These are phyloP conservation scores for Sordaria brevicollis DNA, from an alignment of 495 filamentous ascomycete species.

Conservation along the genomic window DNA sequence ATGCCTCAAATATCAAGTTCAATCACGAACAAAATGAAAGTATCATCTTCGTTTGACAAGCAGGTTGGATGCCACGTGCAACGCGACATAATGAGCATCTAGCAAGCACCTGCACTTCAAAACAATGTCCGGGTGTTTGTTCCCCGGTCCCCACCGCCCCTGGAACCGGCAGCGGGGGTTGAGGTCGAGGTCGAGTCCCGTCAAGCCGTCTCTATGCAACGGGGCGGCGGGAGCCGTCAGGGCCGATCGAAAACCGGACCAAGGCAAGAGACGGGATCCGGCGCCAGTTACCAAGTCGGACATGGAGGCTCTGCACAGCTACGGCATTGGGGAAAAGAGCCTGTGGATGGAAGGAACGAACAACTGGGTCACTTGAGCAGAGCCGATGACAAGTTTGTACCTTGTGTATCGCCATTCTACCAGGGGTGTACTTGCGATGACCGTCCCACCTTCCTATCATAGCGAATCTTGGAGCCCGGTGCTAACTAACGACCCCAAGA, in stretches of 20 bases:
- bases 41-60: neutral
- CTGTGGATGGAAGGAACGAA: neutral
- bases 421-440: neutral
- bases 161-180: neutral
- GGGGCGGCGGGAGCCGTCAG: neutral
- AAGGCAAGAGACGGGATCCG: neutral
- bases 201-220: neutral
- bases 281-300: neutral
- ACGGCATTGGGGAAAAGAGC: neutral
- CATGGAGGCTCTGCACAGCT: neutral
- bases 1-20: neutral
- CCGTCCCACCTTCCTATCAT: neutral
- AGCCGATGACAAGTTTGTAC: neutral
- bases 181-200: neutral
- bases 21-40: neutral
- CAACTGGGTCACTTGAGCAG: neutral
- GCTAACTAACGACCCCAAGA: neutral
- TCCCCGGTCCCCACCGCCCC: neutral
- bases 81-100: neutral
- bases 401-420: neutral
- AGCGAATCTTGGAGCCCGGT: neutral
- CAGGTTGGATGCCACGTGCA: neutral
- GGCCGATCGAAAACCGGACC: neutral
- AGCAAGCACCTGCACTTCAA: neutral
- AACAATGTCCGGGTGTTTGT: neutral